phyloP scores from a whole-genome alignment of 2,329 filamentous ascomycete species.

The Emericellopsis atlantica region DNA sequence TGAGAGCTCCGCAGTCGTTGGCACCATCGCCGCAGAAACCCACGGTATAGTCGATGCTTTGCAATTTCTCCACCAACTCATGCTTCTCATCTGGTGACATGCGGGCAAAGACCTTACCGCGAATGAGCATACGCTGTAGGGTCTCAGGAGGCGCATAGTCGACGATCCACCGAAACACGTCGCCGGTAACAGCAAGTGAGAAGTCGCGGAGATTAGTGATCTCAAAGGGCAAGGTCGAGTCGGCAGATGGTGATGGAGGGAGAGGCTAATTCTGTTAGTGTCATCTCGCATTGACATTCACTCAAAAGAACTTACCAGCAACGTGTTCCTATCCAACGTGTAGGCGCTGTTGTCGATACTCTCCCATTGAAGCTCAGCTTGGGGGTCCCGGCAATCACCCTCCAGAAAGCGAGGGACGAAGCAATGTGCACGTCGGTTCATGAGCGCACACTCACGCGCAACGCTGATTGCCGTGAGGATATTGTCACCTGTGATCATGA shows the following conservation, averaged over 20 bases:
- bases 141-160: slow-evolving; percentile 79
- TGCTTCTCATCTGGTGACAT: slow-evolving; percentile 99
- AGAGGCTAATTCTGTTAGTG: slow-evolving; percentile 40
- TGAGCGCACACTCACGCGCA: slow-evolving; percentile 75
- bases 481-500: slow-evolving; percentile 98
- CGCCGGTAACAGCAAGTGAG: slow-evolving; percentile 77
- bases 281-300: no score
- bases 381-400: slow-evolving; percentile 61
- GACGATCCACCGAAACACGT: slow-evolving; percentile 93
- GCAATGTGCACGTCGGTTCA: slow-evolving; percentile 72
- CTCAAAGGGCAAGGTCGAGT: slow-evolving; percentile 77
- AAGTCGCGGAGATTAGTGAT: slow-evolving; percentile 74
- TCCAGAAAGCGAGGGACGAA: slow-evolving; percentile 84
- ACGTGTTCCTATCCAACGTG: slow-evolving; percentile 64
- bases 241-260: slow-evolving; percentile 54
- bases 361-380: slow-evolving; percentile 73
- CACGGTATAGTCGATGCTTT: slow-evolving; percentile 88
- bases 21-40: slow-evolving; percentile 97
- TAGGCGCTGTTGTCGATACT: slow-evolving; percentile 81
- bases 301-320: slow-evolving; percentile 38
- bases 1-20: slow-evolving; percentile 93
- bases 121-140: slow-evolving; percentile 73
- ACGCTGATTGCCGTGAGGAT: slow-evolving; percentile 95
- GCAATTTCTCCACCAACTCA: slow-evolving; percentile 91
- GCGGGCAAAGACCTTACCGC: slow-evolving; percentile 85